These are phyloP conservation scores for Nakataea oryzae DNA, from an alignment of 2,329 filamentous ascomycete genomes.

Conservation along the genomic window DNA sequence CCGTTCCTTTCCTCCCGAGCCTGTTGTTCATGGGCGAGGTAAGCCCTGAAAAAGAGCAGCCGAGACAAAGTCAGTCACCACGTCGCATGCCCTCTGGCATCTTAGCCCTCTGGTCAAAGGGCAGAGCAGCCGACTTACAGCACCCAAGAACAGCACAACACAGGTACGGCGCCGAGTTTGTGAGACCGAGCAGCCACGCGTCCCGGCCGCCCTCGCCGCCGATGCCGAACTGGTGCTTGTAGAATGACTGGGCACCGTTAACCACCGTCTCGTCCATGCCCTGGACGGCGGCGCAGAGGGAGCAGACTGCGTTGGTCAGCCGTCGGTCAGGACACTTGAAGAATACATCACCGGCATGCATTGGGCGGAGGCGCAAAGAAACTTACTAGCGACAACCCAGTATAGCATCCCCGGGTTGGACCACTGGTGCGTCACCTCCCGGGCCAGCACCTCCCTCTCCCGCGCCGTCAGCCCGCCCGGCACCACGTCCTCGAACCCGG, in stretches of 20 bases:
- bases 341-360: neutral
- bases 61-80: too few relatives aligned
- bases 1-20: conserved; percentile 61
- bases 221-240: conserved; percentile 51
- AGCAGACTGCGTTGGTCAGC: conserved; percentile 34
- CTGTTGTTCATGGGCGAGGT: conserved; percentile 61
- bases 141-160: conserved; percentile 60
- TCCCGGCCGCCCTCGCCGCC: conserved; percentile 24
- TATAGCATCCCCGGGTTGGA: conserved; percentile 57
- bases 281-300: conserved; percentile 59
- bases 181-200: conserved; percentile 29
- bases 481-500: neutral
- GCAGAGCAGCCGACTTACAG: conserved; percentile 27
- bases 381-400: conserved; percentile 27
- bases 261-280: conserved; percentile 64
- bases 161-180: conserved; percentile 53
- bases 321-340: neutral
- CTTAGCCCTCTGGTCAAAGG: neutral
- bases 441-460: conserved; percentile 46
- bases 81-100: too few relatives aligned
- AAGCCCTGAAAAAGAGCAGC: conserved; percentile 15
- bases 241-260: conserved; percentile 53
- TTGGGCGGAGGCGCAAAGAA: neutral
- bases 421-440: conserved; percentile 59
- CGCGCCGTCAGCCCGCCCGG: conserved; percentile 33